A percentile compares a stretch with the other conserved stretches of the same genome.
These are phyloP conservation scores for Puya raimondii DNA, from an alignment of 176 grass and related monocot genomes.

Conservation along the genomic window DNA sequence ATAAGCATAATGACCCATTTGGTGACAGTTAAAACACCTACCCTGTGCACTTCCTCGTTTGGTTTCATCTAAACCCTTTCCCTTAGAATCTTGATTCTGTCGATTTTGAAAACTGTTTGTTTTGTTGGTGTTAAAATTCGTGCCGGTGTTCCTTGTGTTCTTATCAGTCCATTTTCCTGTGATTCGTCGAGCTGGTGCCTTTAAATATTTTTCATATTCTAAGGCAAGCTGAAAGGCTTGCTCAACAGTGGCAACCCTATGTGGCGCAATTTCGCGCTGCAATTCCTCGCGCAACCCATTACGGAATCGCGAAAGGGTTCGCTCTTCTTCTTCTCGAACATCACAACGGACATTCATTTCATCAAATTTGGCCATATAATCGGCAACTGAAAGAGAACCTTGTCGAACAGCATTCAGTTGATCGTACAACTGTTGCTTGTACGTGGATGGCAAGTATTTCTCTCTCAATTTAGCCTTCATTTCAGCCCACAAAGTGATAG, in stretches of 20 bases:
- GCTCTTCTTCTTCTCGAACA: background rate
- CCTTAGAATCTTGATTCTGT: background rate
- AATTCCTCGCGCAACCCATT: no score
- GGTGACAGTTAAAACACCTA: background rate
- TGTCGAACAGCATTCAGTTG: background rate
- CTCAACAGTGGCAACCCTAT: fast-evolving
- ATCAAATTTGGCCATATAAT: background rate
- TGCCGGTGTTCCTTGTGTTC: no score
- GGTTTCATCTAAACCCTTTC: background rate
- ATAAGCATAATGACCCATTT: background rate
- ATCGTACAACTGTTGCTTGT: background rate
- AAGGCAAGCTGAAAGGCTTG: no score
- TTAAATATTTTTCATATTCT: background rate
- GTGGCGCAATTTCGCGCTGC: no score
- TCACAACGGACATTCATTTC: background rate
- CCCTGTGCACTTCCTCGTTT: background rate
- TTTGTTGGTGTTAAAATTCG: no score
- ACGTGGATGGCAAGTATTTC: background rate
- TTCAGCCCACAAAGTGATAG: no score
- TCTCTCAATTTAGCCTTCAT: no score
- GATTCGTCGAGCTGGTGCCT: no score
- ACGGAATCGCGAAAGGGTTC: no score
- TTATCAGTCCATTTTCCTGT: no score
- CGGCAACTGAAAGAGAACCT: background rate
- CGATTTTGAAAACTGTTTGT: no score